Percentiles rank a stretch among this genome's conserved stretches.
Evolutionary conservation across 805 yeast genomes (phyloP).

Genomic region (Candida sakaeoensis): DNA sequence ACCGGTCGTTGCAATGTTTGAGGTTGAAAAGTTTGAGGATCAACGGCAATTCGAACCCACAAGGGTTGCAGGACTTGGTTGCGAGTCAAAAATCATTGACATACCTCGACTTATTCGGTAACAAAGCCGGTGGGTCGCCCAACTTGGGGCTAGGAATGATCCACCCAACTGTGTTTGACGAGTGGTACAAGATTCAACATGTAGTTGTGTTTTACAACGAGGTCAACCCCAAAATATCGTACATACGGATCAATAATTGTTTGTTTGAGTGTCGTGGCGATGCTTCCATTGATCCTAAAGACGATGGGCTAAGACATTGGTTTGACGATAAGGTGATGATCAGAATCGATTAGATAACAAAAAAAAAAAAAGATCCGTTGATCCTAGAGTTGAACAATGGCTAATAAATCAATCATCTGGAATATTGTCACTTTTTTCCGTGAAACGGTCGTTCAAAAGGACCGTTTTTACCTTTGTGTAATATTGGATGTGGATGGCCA

Average conservation of each 20-base stretch:
- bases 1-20: slow-evolving; percentile 12
- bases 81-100: slow-evolving; percentile 20
- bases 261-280: slow-evolving; percentile 37
- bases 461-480: not conserved
- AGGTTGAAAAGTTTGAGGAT: slow-evolving; percentile 38
- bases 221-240: slow-evolving; percentile 26
- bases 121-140: slow-evolving; percentile 51
- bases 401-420: not conserved
- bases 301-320: slow-evolving; percentile 45
- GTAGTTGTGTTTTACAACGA: slow-evolving; percentile 42
- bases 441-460: not conserved
- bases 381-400: not conserved
- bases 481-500: slow-evolving; percentile 1
- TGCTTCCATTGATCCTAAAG: slow-evolving; percentile 33
- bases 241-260: slow-evolving; percentile 47
- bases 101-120: slow-evolving; percentile 45
- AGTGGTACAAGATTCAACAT: slow-evolving; percentile 55
- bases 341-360: slow-evolving; percentile 6
- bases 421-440: not conserved
- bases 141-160: slow-evolving; percentile 51
- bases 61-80: slow-evolving; percentile 20
- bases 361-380: slow-evolving; percentile 1
- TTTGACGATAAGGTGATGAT: slow-evolving; percentile 31
- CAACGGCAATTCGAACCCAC: slow-evolving; percentile 24
- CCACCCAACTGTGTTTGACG: slow-evolving; percentile 53